Evolutionary conservation across 768 basidiomycete species (phyloP).

Genomic region (Postia placenta): DNA sequence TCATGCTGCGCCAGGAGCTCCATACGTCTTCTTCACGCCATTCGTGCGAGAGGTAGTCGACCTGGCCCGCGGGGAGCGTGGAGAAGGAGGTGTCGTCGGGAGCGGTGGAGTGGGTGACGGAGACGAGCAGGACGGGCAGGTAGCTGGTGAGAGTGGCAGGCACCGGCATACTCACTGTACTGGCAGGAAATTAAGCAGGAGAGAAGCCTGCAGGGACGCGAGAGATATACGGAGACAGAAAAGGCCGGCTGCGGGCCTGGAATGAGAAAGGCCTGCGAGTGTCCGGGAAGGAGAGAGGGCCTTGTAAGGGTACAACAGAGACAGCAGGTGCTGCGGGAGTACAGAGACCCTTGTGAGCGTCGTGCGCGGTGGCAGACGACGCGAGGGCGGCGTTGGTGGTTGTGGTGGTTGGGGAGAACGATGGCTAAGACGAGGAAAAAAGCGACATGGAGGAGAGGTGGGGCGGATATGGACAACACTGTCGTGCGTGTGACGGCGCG

Average conservation of each 20-base stretch:
- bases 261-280: too few relatives aligned
- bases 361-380: not conserved
- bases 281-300: too few relatives aligned
- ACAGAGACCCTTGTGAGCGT: not conserved
- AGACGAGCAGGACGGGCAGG: slow-evolving; percentile 63
- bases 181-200: not conserved
- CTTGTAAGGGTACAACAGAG: not conserved
- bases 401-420: not conserved
- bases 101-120: slow-evolving; percentile 46
- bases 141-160: slow-evolving; percentile 37
- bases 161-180: slow-evolving; percentile 18
- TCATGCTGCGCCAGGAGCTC: slow-evolving; percentile 98
- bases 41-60: slow-evolving; percentile 97
- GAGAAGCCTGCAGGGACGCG: not conserved
- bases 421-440: slow-evolving; percentile 1
- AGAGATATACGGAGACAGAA: not conserved
- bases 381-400: not conserved
- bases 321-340: too few relatives aligned
- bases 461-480: slow-evolving; percentile 3
- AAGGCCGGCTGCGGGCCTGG: not conserved
- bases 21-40: slow-evolving; percentile 99
- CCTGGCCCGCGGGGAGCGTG: slow-evolving; percentile 86
- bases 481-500: slow-evolving; percentile 2
- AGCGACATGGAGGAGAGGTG: not conserved
- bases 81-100: slow-evolving; percentile 78